These are phyloP conservation scores for Scleromitrula shiraiana DNA, from an alignment of 2,329 filamentous ascomycete genomes.

Conservation along the genomic window DNA sequence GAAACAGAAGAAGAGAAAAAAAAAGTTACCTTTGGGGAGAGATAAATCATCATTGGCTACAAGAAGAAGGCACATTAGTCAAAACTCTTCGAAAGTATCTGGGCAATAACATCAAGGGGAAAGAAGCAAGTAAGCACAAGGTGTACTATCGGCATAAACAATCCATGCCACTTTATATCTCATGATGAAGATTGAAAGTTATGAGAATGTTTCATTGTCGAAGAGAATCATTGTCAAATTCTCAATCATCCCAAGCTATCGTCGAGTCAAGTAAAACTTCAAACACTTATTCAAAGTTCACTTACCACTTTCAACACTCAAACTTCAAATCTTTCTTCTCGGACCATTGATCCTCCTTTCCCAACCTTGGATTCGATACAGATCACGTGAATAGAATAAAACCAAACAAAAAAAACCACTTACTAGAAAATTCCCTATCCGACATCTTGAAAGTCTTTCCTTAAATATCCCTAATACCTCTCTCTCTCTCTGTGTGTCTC, in stretches of 20 bases:
- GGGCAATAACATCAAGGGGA: neutral
- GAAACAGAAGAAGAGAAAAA: slow-evolving; percentile 9
- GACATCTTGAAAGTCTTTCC: slow-evolving; percentile 41
- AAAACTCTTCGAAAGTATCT: neutral
- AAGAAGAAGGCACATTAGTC: slow-evolving; percentile 15
- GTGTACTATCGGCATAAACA: neutral
- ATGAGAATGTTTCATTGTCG: neutral
- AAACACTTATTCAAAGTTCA: neutral
- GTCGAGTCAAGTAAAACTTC: neutral
- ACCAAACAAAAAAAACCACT: slow-evolving; percentile 5
- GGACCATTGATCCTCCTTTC: neutral
- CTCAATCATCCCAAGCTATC: no score
- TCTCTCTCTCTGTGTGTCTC: no score
- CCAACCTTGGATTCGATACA: neutral
- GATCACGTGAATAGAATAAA: neutral
- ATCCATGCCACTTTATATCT: no score
- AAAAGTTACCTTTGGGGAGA: slow-evolving; percentile 49
- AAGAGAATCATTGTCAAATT: neutral
- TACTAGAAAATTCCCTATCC: slow-evolving; percentile 50
- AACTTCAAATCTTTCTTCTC: neutral
- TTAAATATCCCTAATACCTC: no score
- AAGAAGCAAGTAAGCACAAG: slow-evolving; percentile 5
- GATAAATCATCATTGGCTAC: slow-evolving; percentile 57
- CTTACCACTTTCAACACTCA: neutral
- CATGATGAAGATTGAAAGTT: neutral